phyloP scores from a whole-genome alignment of 352 stramenopile species.

The Pythium myriotylum region DNA sequence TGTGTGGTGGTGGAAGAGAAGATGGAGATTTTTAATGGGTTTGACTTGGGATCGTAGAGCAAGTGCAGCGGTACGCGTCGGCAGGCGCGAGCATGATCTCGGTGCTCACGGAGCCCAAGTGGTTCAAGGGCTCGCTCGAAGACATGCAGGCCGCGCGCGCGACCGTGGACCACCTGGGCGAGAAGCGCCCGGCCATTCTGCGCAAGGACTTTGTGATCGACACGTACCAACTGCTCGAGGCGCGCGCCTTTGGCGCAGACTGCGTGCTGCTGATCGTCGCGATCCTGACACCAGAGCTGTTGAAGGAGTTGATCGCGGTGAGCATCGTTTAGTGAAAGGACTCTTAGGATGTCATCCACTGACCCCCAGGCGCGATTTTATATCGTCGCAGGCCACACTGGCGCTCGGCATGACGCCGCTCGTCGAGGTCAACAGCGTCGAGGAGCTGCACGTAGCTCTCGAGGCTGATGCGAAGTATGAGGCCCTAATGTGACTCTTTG shows the following conservation, averaged over 20 bases:
- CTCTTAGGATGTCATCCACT: neutral
- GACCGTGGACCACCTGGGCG: constrained; percentile 42
- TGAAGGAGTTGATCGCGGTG: constrained; percentile 68
- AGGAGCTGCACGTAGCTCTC: constrained; percentile 95
- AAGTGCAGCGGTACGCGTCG: constrained; percentile 91
- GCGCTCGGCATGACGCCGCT: constrained; percentile 95
- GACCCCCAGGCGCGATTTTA: neutral
- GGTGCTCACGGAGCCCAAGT: constrained; percentile 97
- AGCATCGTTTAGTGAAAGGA: constrained; percentile 1
- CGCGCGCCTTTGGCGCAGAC: constrained; percentile 93
- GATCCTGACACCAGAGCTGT: constrained; percentile 68
- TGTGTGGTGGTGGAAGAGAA: no score
- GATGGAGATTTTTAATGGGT: no score
- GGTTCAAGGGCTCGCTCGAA: constrained; percentile 97
- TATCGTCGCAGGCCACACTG: constrained; percentile 61
- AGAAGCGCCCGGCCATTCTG: constrained; percentile 69
- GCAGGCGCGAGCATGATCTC: constrained; percentile 96
- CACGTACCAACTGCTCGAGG: constrained; percentile 95
- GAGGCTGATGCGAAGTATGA: constrained; percentile 78
- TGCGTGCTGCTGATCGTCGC: constrained; percentile 98
- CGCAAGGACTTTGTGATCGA: constrained; percentile 97
- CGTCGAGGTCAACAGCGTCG: constrained; percentile 97
- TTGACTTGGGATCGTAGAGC: no score
- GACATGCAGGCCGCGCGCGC: constrained; percentile 68
- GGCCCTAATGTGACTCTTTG: no score